Base-by-base conservation (phyloP, 192 early-diverging fungal genomes). In the Lobosporangium transversale region DNA sequence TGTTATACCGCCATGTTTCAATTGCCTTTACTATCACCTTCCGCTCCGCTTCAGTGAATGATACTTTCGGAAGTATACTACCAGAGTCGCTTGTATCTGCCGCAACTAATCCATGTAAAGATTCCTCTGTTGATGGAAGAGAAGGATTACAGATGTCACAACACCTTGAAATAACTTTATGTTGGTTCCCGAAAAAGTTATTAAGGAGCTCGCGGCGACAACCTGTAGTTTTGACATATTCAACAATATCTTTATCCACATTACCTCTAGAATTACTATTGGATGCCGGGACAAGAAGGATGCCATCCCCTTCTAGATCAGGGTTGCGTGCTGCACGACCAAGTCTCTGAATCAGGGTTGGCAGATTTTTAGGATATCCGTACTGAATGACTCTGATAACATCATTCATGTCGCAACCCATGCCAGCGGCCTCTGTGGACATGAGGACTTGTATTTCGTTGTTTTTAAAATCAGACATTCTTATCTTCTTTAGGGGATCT, bases 391-490 rank as follows among this genome's bases (percentile, higher is more conserved):
- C 67, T 37, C 67, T 42, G n/a, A 27, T 8, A 31, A 69, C 30
- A 35, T 69, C 42, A n/a, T 17, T 55, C 24, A 69, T 61, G 29
- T 69, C 58, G 37, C 56, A 59, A 1, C 57, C 66, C 66, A 68
- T 67, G 12, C 65, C 65, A 49, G 45, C 54, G 20, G 65, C 65
- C 26, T 67, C 66, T 2, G 66, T 68, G 2, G 67, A 27, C 11
- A 60, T 54, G 18, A 69, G 53, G 4, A 59, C 35, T 15, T 0
- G 4, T 3, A 59, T 8, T 14, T 53, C 30, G 40, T 24, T 31
- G 18, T 26, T 30, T 49, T 30, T 52, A 53, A 59, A 68, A 43
- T 14, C 14, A 12, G 29, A 11, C 20, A 68, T 50, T 7, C 14
- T 17, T 1, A 3, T 1, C 14, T 23, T n/a, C 53, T 57, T 66